A percentile compares a stretch with the other conserved stretches of the same genome.
Conservation (phyloP, 768 basidiomycete genomes). For the Termitomyces sp. region DNA sequence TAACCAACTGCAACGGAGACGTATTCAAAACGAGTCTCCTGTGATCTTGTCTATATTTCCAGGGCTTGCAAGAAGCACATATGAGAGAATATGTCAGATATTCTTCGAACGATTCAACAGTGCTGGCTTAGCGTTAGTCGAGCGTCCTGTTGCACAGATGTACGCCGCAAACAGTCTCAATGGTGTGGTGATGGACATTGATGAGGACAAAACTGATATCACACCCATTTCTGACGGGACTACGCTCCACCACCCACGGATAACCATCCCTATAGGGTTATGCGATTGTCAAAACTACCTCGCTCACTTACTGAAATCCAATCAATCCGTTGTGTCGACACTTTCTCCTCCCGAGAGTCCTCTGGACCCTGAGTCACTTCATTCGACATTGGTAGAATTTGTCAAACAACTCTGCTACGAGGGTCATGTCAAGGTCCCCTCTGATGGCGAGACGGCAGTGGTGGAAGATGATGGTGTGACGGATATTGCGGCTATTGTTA, state of each 20-base stretch:
- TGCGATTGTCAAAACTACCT: slow-evolving; percentile 72
- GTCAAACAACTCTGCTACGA: slow-evolving; percentile 57
- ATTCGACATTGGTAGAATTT: slow-evolving; percentile 54
- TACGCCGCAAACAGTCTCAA: slow-evolving; percentile 68
- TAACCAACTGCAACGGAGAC: slow-evolving; percentile 63
- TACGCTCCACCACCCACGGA: slow-evolving; percentile 46
- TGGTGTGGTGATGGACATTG: slow-evolving; percentile 81
- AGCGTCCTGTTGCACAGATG: slow-evolving; percentile 80
- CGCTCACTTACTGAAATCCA: slow-evolving; percentile 63
- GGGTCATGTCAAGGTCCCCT: slow-evolving; percentile 66
- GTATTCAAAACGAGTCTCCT: slow-evolving; percentile 84
- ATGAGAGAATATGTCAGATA: slow-evolving; percentile 73
- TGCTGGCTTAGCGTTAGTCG: slow-evolving; percentile 73
- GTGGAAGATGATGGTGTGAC: slow-evolving; percentile 81
- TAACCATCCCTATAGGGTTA: slow-evolving; percentile 59
- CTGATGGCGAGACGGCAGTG: slow-evolving; percentile 61
- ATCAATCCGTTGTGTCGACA: slow-evolving; percentile 55
- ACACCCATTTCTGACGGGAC: slow-evolving; percentile 73
- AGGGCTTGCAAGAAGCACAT: slow-evolving; percentile 56
- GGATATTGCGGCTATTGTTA: slow-evolving; percentile 85
- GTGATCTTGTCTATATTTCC: slow-evolving; percentile 68
- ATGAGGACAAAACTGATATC: slow-evolving; percentile 69
- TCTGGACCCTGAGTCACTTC: slow-evolving; percentile 38
- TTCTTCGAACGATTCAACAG: slow-evolving; percentile 94
- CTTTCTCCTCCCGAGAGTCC: slow-evolving; percentile 49